Conservation (phyloP, 805 yeast genomes). For the Naumovozyma dairenensis region DNA sequence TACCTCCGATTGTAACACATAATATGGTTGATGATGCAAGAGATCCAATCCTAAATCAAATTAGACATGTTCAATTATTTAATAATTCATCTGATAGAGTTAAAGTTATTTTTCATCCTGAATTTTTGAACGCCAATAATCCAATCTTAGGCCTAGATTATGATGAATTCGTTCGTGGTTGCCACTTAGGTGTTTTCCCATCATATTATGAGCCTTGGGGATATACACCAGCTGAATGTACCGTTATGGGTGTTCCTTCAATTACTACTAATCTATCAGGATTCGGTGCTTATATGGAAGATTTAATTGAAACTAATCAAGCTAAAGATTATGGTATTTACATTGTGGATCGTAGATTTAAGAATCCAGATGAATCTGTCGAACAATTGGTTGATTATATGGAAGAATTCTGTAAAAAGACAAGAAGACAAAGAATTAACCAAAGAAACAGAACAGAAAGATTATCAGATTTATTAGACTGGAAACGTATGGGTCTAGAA, state of each 20-base stretch:
- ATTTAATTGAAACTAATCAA: conserved; percentile 68
- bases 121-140: conserved; percentile 86
- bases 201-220: conserved; percentile 99
- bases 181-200: conserved; percentile 97
- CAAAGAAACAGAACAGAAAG: conserved; percentile 97
- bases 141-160: conserved; percentile 89
- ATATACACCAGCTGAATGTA: conserved; percentile 97
- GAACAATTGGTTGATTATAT: conserved; percentile 81
- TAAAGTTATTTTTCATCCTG: conserved; percentile 95
- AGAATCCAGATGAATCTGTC: conserved; percentile 86
- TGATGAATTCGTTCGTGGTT: conserved; percentile 96
- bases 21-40: conserved; percentile 87
- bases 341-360: conserved; percentile 88
- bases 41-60: conserved; percentile 87
- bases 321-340: conserved; percentile 94
- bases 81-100: conserved; percentile 86
- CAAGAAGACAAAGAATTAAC: conserved; percentile 93
- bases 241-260: conserved; percentile 98
- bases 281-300: conserved; percentile 98
- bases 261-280: conserved; percentile 94
- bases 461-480: conserved; percentile 82
- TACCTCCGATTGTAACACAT: conserved; percentile 95
- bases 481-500: conserved; percentile 98
- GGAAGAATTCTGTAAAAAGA: conserved; percentile 80
- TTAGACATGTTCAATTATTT: conserved; percentile 84